These are phyloP conservation scores for Colletotrichum lentis DNA, from an alignment of 2,329 filamentous ascomycete species.

Conservation along the genomic window DNA sequence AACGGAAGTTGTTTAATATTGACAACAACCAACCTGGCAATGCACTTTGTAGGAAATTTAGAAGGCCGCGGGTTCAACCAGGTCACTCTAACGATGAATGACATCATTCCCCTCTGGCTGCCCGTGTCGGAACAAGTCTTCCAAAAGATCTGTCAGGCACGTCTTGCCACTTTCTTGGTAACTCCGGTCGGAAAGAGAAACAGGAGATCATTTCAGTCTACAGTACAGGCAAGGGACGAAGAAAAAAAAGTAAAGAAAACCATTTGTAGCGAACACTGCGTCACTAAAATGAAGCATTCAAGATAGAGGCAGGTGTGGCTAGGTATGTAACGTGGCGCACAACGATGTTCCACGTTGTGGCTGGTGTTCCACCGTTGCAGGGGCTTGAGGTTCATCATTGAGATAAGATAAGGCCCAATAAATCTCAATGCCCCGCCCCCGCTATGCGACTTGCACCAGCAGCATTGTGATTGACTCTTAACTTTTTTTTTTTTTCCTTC, in stretches of 20 bases:
- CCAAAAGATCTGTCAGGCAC: background rate
- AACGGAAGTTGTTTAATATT: background rate
- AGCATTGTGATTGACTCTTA: background rate
- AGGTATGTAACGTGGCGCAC: background rate
- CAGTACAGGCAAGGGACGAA: too few species aligned
- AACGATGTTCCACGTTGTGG: background rate
- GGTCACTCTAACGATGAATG: slow-evolving; percentile 8
- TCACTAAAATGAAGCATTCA: background rate
- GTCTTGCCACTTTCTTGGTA: too few species aligned
- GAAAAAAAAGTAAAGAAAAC: too few species aligned
- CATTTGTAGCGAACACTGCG: background rate
- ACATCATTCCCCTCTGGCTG: slow-evolving; percentile 7
- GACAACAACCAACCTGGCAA: too few species aligned
- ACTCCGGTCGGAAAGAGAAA: background rate
- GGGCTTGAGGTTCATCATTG: background rate
- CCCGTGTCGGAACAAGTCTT: background rate
- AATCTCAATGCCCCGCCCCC: slow-evolving; percentile 17
- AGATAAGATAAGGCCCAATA: slow-evolving; percentile 11
- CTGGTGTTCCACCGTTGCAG: background rate
- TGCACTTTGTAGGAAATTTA: background rate
- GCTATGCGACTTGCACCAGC: slow-evolving; percentile 2
- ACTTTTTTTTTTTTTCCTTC: slow-evolving; percentile 1
- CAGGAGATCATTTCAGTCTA: too few species aligned
- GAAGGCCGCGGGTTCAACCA: background rate
- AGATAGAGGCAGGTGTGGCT: background rate